These are phyloP conservation scores for Cardamine chenopodiifolia DNA, from an alignment of 345 rosid species.

Conservation along the genomic window DNA sequence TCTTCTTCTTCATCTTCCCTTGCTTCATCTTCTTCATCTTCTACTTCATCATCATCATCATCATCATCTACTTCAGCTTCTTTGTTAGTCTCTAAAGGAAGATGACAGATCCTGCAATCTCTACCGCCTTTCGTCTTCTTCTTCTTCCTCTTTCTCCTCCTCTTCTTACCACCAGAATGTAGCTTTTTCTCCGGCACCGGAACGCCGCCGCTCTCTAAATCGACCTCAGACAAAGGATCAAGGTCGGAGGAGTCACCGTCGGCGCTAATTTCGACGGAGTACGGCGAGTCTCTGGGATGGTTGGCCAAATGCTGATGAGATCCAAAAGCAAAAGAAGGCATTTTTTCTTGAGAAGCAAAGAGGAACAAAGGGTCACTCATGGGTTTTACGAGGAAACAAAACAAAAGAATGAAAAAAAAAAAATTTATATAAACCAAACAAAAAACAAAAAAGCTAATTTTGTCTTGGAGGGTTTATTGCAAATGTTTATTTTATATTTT, in stretches of 20 bases:
- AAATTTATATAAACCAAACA: not conserved
- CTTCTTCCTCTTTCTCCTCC: slow-evolving; percentile 35
- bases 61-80: slow-evolving; percentile 30
- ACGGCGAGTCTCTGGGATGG: slow-evolving; percentile 37
- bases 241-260: slow-evolving; percentile 46
- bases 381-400: slow-evolving; percentile 41
- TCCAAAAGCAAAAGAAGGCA: slow-evolving; percentile 48
- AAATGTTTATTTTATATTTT: not conserved
- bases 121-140: slow-evolving; percentile 39
- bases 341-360: slow-evolving; percentile 39
- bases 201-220: slow-evolving; percentile 54
- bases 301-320: slow-evolving; percentile 47
- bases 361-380: slow-evolving; percentile 38
- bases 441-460: slow-evolving; percentile 30
- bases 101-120: slow-evolving; percentile 77
- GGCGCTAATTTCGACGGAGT: slow-evolving; percentile 52
- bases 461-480: slow-evolving; percentile 33
- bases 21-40: slow-evolving; percentile 8
- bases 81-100: slow-evolving; percentile 48
- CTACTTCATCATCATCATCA: slow-evolving; percentile 31
- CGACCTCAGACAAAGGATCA: slow-evolving; percentile 54
- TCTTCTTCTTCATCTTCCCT: slow-evolving; percentile 43
- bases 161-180: slow-evolving; percentile 46
- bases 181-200: slow-evolving; percentile 40
- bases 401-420: not conserved